Evolutionary conservation across 108 stramenopile species (phyloP).

Genomic region (Fragilariopsis cylindrus): DNA sequence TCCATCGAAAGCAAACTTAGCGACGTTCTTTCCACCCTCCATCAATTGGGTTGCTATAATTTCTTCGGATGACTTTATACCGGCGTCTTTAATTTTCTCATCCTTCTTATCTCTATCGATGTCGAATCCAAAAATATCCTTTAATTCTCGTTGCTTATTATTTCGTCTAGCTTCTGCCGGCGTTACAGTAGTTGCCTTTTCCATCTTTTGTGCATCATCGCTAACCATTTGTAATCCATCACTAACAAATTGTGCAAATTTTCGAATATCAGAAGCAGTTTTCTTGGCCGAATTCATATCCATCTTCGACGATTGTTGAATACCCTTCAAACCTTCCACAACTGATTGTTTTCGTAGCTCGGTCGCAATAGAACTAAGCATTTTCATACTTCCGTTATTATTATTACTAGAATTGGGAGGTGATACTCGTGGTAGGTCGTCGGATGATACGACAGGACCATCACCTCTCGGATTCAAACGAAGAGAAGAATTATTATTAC

Average conservation of each 20-base stretch:
- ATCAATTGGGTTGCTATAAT: background rate
- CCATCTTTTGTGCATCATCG: background rate
- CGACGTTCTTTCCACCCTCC: constrained; percentile 7
- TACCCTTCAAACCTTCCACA: background rate
- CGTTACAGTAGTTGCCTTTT: background rate
- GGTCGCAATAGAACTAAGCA: background rate
- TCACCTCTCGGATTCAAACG: background rate
- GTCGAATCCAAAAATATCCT: constrained; percentile 7
- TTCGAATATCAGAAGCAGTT: background rate
- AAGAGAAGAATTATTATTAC: background rate
- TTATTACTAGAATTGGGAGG: background rate
- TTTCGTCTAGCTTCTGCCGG: constrained; percentile 6
- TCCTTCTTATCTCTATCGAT: background rate
- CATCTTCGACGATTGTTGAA: constrained; percentile 11
- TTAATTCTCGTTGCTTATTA: background rate
- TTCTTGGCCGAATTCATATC: constrained; percentile 3
- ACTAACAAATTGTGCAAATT: constrained; percentile 15
- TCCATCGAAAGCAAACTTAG: constrained; percentile 12
- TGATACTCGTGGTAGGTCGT: background rate
- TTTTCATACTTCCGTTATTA: background rate
- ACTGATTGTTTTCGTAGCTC: background rate
- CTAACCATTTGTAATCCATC: constrained; percentile 15
- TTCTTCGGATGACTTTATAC: background rate
- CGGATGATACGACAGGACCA: background rate
- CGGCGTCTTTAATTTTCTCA: too few relatives aligned